A percentile compares a stretch with the other conserved stretches of the same genome.
phyloP scores from a whole-genome alignment of 495 filamentous ascomycete species.

The Xylaria intraflava region DNA sequence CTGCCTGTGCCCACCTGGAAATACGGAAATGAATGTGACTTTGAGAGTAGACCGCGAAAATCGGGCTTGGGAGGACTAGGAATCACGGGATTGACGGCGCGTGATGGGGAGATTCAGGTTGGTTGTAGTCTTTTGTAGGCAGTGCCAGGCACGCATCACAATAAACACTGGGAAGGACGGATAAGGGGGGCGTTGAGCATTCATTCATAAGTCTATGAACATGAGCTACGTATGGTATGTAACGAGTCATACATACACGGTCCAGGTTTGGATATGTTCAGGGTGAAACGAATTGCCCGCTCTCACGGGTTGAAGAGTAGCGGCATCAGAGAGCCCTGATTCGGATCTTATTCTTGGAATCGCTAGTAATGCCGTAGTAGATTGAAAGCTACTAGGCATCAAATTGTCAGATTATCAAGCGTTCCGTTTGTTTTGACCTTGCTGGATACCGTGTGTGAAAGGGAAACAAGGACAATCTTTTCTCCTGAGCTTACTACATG shows the following conservation, averaged over 20 bases:
- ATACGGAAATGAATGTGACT: not conserved
- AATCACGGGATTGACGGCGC: too few species aligned
- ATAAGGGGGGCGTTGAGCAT: not conserved
- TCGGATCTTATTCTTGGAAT: slow-evolving; percentile 45
- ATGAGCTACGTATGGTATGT: not conserved
- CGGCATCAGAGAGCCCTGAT: slow-evolving; percentile 57
- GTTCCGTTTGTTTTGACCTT: slow-evolving; percentile 26
- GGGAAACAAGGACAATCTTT: not conserved
- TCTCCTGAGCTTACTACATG: not conserved
- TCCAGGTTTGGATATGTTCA: slow-evolving; percentile 27
- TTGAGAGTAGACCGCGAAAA: too few species aligned
- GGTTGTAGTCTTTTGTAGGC: not conserved
- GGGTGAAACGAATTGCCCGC: slow-evolving; percentile 58
- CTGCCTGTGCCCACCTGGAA: not conserved
- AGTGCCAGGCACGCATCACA: not conserved
- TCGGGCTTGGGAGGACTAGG: too few species aligned
- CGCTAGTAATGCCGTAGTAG: slow-evolving; percentile 46
- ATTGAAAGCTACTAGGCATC: slow-evolving; percentile 46
- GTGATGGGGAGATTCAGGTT: not conserved
- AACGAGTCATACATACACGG: not conserved
- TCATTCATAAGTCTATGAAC: not conserved
- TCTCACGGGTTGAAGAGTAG: slow-evolving; percentile 39
- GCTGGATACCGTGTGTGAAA: not conserved
- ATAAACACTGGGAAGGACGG: not conserved
- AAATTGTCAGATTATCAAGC: slow-evolving; percentile 46